phyloP scores from a whole-genome alignment of 2,329 filamentous ascomycete species.

The Phaeoacremonium minimum region DNA sequence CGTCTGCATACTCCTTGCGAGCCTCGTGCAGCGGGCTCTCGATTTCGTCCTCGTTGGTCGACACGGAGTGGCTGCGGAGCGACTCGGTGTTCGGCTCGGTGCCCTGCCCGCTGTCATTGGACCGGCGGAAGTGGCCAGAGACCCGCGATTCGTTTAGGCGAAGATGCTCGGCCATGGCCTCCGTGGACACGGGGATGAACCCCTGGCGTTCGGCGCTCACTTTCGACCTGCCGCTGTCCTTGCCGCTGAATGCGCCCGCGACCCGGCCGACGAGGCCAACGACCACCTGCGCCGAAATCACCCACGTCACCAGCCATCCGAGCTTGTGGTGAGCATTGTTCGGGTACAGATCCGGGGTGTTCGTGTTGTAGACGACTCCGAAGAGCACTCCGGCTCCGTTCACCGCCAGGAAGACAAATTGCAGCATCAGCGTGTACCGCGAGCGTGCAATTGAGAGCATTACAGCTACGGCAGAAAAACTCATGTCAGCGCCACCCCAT shows the following conservation, averaged over 20 bases:
- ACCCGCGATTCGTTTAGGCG: slow-evolving; percentile 29
- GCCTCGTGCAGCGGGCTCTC: slow-evolving; percentile 27
- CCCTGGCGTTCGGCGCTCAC: slow-evolving; percentile 42
- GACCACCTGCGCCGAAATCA: slow-evolving; percentile 65
- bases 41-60: slow-evolving; percentile 50
- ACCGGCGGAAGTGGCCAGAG: slow-evolving; percentile 49
- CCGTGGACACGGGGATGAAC: slow-evolving; percentile 60
- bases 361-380: slow-evolving; percentile 69
- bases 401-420: slow-evolving; percentile 61
- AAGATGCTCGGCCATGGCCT: slow-evolving; percentile 48
- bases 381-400: slow-evolving; percentile 63
- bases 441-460: slow-evolving; percentile 84
- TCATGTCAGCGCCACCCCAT: slow-evolving; percentile 10
- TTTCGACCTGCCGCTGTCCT: slow-evolving; percentile 8
- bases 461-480: slow-evolving; percentile 54
- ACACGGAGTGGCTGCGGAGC: slow-evolving; percentile 60
- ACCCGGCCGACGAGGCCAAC: slow-evolving; percentile 63
- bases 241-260: slow-evolving; percentile 33
- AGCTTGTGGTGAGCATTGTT: slow-evolving; percentile 86
- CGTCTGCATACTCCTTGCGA: slow-evolving; percentile 44
- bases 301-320: slow-evolving; percentile 77
- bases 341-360: slow-evolving; percentile 80
- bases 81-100: slow-evolving; percentile 68
- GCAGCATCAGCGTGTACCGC: slow-evolving; percentile 63
- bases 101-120: slow-evolving; percentile 70